Evolutionary conservation across 2,329 filamentous ascomycete species (phyloP), one percentile per base, ranked within the genome.

Genomic region (Tolypocladium pustulatum): DNA sequence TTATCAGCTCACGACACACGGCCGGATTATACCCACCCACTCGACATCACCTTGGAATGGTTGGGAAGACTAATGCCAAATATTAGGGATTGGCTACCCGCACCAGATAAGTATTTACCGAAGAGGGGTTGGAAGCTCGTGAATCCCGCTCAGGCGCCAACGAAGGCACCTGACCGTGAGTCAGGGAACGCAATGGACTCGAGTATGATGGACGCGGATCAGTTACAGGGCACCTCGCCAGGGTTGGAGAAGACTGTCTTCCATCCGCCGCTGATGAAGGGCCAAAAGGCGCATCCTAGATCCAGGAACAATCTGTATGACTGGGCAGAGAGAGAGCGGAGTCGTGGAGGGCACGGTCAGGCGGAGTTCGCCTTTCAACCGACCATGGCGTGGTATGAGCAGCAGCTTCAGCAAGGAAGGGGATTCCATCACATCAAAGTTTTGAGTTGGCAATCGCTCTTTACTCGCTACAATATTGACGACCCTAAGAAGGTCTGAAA

Each of bases 321-420:
- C 41, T 65, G 68, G 43, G 73, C 75, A 5, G 52, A 66, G 55
- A 58, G 59, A 13, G 32, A 52, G 38, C 54, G 55, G 22, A 60
- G 37, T 27, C 53, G 34, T 22, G 34, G 54, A 13, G 46, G 37
- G 32, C 40, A 51, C 40, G 57, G 55, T 20, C 52, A 62, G 40
- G 61, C 61, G 6, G 56, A 65, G 32, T 82, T 75, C 63, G 65
- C 65, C 20, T 83, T 78, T 62, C 66, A 65, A 49, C 74, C 78
- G 10, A 84, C 82, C 1, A 60, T 71, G 60, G 68, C 76, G 5
- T 85, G 82, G 82, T 85, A 84, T 61, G 63, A 64, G 4, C 70
- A 76, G 41, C 78, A 81, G 61, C 63, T 71, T 30, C 65, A 66
- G 1, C 78, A 80, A 64, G 79, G 78, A 2, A 73, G 80, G 25